These are phyloP conservation scores for Wickerhamiella alocasiicola DNA, from an alignment of 805 yeast genomes.

Conservation along the genomic window DNA sequence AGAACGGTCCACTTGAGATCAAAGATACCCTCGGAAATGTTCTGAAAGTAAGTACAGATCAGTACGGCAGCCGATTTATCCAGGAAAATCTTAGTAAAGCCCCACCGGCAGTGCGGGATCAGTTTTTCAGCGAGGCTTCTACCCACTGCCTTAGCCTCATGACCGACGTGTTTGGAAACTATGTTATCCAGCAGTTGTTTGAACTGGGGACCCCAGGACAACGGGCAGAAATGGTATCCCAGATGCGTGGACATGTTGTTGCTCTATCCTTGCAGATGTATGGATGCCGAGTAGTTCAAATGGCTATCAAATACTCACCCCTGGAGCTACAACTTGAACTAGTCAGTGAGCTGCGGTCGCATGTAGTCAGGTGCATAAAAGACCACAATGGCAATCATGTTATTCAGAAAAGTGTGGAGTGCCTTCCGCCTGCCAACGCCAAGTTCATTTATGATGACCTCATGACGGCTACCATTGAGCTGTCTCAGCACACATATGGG, in stretches of 20 bases:
- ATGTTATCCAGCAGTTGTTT: conserved; percentile 87
- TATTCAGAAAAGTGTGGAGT: conserved; percentile 86
- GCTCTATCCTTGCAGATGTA: conserved; percentile 84
- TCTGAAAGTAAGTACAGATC: conserved; percentile 86
- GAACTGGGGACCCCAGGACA: conserved; percentile 70
- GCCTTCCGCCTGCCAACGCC: conserved; percentile 57
- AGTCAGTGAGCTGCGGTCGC: conserved; percentile 54
- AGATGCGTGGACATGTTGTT: conserved; percentile 64
- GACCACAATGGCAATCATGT: conserved; percentile 99
- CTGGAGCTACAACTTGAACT: conserved; percentile 53
- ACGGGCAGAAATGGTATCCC: conserved; percentile 49
- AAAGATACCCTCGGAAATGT: conserved; percentile 77
- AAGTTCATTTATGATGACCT: conserved; percentile 64
- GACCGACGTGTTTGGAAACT: conserved; percentile 97
- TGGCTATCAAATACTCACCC: conserved; percentile 67
- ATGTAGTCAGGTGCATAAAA: conserved; percentile 58
- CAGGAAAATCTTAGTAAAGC: conserved; percentile 73
- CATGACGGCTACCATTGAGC: conserved; percentile 51
- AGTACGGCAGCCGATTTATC: conserved; percentile 92
- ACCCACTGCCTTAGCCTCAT: conserved; percentile 63
- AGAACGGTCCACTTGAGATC: conserved; percentile 49
- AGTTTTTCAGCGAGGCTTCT: conserved; percentile 71
- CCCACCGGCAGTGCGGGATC: conserved; percentile 57
- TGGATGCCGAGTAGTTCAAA: conserved; percentile 94
- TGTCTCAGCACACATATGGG: conserved; percentile 93